Conservation (phyloP, 2,329 filamentous ascomycete species). For the Talaromyces sp. region DNA sequence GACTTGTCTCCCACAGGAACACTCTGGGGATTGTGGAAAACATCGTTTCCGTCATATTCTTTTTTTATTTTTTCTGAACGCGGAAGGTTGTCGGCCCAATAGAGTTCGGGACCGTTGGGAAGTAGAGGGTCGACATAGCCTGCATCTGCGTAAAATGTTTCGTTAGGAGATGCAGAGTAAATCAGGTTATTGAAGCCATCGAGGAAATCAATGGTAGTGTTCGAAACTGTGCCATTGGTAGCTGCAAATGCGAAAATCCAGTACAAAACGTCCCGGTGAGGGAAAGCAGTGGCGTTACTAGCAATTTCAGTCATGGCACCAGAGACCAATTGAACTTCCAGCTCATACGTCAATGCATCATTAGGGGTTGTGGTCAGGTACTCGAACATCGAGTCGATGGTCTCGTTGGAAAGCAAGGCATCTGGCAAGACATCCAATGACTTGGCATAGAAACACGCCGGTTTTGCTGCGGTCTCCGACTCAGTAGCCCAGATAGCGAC, state of each 20-base stretch:
- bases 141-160: slow-evolving; percentile 53
- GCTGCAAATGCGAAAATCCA: slow-evolving; percentile 62
- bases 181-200: slow-evolving; percentile 47
- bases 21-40: slow-evolving; percentile 59
- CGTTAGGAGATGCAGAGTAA: slow-evolving; percentile 31
- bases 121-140: slow-evolving; percentile 59
- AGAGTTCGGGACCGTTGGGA: slow-evolving; percentile 45
- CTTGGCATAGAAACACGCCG: slow-evolving; percentile 54
- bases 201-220: slow-evolving; percentile 50
- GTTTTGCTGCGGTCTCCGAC: slow-evolving; percentile 35
- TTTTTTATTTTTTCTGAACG: slow-evolving; percentile 50
- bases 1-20: slow-evolving; percentile 18
- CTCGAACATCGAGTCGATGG: slow-evolving; percentile 50
- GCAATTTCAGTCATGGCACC: slow-evolving; percentile 58
- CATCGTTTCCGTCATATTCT: slow-evolving; percentile 50
- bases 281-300: slow-evolving; percentile 56
- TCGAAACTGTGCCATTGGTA: slow-evolving; percentile 40
- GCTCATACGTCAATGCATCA: slow-evolving; percentile 55
- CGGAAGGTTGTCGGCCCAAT: slow-evolving; percentile 55
- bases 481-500: slow-evolving; percentile 26
- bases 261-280: slow-evolving; percentile 61
- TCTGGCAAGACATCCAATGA: slow-evolving; percentile 52
- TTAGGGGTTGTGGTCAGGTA: slow-evolving; percentile 51
- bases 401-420: slow-evolving; percentile 46
- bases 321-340: slow-evolving; percentile 60